phyloP scores from a whole-genome alignment of 768 basidiomycete genomes.

The Lentinus tigrinus region DNA sequence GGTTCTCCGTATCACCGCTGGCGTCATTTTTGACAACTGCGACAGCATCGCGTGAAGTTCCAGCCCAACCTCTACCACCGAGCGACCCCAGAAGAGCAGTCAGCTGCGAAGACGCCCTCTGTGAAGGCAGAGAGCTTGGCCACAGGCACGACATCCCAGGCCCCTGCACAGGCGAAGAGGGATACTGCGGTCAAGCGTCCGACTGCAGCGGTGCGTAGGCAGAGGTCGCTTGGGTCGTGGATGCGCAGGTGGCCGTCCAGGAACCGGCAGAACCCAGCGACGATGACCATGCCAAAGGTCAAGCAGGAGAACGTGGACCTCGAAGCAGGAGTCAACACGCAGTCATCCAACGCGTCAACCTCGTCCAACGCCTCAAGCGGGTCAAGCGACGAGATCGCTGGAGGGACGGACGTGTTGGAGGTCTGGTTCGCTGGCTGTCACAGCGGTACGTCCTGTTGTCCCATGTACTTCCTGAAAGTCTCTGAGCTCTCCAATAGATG shows the following conservation, averaged over 20 bases:
- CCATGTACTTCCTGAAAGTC: not conserved
- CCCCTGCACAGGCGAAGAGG: not conserved
- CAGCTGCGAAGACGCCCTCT: not conserved
- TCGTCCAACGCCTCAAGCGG: not conserved
- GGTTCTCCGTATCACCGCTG: conserved; percentile 7
- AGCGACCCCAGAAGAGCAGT: conserved; percentile 27
- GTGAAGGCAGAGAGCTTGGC: not conserved
- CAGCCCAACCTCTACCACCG: conserved; percentile 62
- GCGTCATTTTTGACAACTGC: not conserved
- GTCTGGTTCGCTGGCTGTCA: conserved; percentile 84
- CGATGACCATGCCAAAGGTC: not conserved
- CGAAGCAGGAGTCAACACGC: not conserved
- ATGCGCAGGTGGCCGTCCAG: not conserved
- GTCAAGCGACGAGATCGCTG: not conserved
- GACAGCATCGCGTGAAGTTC: conserved; percentile 65
- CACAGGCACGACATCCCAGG: not conserved
- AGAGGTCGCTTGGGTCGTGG: not conserved
- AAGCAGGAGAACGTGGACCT: not conserved
- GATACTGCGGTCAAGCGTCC: not conserved
- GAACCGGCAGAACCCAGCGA: not conserved
- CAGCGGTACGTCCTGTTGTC: conserved; percentile 39
- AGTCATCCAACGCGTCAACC: not conserved
- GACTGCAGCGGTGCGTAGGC: not conserved
- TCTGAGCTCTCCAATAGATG: conserved; percentile 39
- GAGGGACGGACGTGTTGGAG: conserved; percentile 59